Evolutionary conservation across 2,329 filamentous ascomycete species (phyloP).

Genomic region (Tolypocladium inflatum): DNA sequence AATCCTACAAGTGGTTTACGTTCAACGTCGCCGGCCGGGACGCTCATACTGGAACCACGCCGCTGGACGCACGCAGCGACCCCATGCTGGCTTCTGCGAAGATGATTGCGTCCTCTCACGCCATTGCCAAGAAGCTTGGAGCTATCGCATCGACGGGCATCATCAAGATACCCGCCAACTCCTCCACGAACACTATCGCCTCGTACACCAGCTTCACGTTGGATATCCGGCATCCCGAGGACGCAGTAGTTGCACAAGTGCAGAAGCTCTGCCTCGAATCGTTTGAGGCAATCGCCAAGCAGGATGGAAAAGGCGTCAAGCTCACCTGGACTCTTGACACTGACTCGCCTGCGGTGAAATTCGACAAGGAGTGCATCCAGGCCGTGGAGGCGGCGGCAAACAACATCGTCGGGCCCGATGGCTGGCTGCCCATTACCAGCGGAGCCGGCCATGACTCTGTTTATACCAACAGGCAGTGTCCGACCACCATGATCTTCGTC

Average conservation of each 20-base stretch:
- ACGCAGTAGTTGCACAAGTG: constrained; percentile 41
- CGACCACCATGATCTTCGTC: constrained; percentile 29
- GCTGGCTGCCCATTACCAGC: constrained; percentile 21
- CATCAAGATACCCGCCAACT: constrained; percentile 39
- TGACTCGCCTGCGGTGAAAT: constrained; percentile 48
- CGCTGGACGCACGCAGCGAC: constrained; percentile 21
- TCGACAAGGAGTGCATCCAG: constrained; percentile 55
- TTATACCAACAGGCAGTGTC: constrained; percentile 20
- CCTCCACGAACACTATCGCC: constrained; percentile 63
- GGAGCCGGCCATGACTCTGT: constrained; percentile 30
- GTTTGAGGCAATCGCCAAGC: constrained; percentile 13
- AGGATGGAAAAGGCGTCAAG: constrained; percentile 23
- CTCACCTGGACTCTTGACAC: constrained; percentile 54
- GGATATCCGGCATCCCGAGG: constrained; percentile 51
- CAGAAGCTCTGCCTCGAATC: constrained; percentile 11
- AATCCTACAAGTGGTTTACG: constrained; percentile 22
- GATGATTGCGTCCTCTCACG: constrained; percentile 21
- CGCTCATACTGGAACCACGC: constrained; percentile 20
- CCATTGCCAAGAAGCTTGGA: constrained; percentile 12
- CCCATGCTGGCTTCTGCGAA: constrained; percentile 22
- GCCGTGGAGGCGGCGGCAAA: constrained; percentile 51
- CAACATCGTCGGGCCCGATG: constrained; percentile 39
- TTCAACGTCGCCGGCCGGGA: constrained; percentile 18
- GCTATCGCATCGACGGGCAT: constrained; percentile 22
- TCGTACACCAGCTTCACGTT: constrained; percentile 56